Base-by-base conservation (phyloP, 768 basidiomycete genomes). In the Mycena leptocephala region DNA sequence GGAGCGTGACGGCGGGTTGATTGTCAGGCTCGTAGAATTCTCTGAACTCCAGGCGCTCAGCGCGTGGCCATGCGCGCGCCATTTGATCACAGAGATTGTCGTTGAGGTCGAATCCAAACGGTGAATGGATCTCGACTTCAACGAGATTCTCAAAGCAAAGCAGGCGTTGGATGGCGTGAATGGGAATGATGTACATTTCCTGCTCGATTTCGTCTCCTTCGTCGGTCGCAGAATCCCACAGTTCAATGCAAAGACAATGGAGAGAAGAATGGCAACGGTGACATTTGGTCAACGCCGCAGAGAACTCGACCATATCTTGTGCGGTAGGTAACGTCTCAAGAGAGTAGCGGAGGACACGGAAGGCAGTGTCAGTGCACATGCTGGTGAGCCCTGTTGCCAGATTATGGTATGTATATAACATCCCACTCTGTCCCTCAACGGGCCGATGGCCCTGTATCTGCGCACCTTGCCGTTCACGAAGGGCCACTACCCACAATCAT, bases 1-100 rank as follows among this genome's bases (percentile, higher is more conserved):
- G 26, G 14, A 63, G 37, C 16, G 62, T 63, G 26, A 63, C 61
- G 11, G 4, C 20, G 26, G 26, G 14, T 4, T 7, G 3, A 4
- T 16, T 5, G 14, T 5, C 11, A 6, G 61, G 37, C 9, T n/a
- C 16, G 8, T 39, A 26, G 39, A 11, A 20, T 11, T 63, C 62
- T 20, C 30, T 18, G 39, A 63, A 10, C 2, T 14, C 18, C 16
- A 63, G 62, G 8, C 62, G 39, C 41, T 63, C 62, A 16, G 24
- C 41, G 14, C n/a, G 62, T 26, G 62, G 62, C 62, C 41, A 63
- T 46, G 62, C 62, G 62, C 39, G 41, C 35, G 62, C 62, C 37
- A 63, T 63, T 20, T 43, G 39, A 28, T 8, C 26, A 26, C 62
- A 63, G 62, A 43, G 2, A 10, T 5, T 9, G 26, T 63, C 62